Conservation (phyloP, 2,329 filamentous ascomycete species). For the Fusarium scirpi region DNA sequence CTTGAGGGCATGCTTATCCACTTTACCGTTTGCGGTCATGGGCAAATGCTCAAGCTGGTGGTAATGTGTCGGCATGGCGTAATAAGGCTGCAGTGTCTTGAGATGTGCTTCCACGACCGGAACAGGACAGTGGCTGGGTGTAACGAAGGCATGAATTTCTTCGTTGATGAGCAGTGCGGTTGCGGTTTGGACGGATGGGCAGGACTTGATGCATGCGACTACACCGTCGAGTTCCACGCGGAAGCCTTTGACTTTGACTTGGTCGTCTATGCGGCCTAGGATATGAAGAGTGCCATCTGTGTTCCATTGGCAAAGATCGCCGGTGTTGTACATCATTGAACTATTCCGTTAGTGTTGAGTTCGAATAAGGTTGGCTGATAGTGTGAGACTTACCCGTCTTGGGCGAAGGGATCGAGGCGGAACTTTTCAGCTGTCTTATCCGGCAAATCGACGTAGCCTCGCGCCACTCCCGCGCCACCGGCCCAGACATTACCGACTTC, state of each 20-base stretch:
- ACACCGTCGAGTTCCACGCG: slow-evolving; percentile 72
- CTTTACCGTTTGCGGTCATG: slow-evolving; percentile 67
- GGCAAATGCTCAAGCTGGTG: slow-evolving; percentile 59
- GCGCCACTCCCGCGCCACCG: slow-evolving; percentile 63
- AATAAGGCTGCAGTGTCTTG: slow-evolving; percentile 63
- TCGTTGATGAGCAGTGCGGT: slow-evolving; percentile 61
- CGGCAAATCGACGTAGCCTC: slow-evolving; percentile 66
- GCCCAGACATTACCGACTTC: slow-evolving; percentile 68
- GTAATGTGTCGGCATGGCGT: slow-evolving; percentile 63
- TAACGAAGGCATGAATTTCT: slow-evolving; percentile 64
- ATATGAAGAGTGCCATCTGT: slow-evolving; percentile 66
- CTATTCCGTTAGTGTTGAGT: slow-evolving; percentile 4
- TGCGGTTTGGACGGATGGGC: slow-evolving; percentile 59
- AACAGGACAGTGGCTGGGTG: slow-evolving; percentile 51
- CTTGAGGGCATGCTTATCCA: slow-evolving; percentile 62
- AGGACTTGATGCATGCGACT: slow-evolving; percentile 59
- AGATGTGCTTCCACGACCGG: slow-evolving; percentile 55
- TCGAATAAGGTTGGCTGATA: not conserved
- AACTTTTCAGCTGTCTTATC: slow-evolving; percentile 64
- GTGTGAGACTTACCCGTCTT: slow-evolving; percentile 58
- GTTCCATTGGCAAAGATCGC: slow-evolving; percentile 67
- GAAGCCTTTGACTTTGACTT: slow-evolving; percentile 72
- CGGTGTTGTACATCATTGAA: slow-evolving; percentile 69
- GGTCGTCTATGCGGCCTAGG: slow-evolving; percentile 68
- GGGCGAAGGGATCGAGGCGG: slow-evolving; percentile 62